phyloP scores from a whole-genome alignment of 257 asterid genomes.

The Penstemon eatonii region DNA sequence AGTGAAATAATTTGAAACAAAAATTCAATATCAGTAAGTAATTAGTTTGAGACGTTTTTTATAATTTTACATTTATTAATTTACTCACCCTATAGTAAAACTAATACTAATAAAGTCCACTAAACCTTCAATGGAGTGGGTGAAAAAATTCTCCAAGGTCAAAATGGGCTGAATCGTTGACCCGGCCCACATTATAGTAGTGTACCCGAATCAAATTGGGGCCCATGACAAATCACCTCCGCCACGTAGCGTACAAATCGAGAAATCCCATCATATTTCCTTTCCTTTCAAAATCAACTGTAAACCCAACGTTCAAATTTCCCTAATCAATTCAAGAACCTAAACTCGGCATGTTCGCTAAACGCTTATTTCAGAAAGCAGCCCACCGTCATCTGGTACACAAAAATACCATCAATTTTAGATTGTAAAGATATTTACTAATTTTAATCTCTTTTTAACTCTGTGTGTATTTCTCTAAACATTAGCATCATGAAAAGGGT shows the following conservation, averaged over 20 bases:
- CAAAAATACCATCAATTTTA: slow-evolving; percentile 4
- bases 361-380: slow-evolving; percentile 74
- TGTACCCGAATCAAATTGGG: background rate
- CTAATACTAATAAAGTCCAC: too few species aligned
- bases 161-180: background rate
- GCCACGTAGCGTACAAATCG: slow-evolving; percentile 35
- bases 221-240: slow-evolving; percentile 15
- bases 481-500: slow-evolving; percentile 47
- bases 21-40: too few species aligned
- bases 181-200: too few species aligned
- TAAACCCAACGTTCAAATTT: slow-evolving; percentile 25
- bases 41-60: too few species aligned
- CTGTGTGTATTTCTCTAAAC: slow-evolving; percentile 2
- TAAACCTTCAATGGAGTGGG: background rate
- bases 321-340: background rate
- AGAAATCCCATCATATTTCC: slow-evolving; percentile 20
- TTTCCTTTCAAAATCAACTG: background rate
- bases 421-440: slow-evolving; percentile 6
- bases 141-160: background rate
- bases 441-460: slow-evolving; percentile 12
- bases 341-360: slow-evolving; percentile 59
- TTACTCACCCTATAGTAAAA: too few species aligned
- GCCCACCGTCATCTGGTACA: slow-evolving; percentile 49
- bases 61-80: too few species aligned
- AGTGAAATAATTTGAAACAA: too few species aligned